Conservation (phyloP, 2,329 filamentous ascomycete genomes). For the Moelleriella libera region DNA sequence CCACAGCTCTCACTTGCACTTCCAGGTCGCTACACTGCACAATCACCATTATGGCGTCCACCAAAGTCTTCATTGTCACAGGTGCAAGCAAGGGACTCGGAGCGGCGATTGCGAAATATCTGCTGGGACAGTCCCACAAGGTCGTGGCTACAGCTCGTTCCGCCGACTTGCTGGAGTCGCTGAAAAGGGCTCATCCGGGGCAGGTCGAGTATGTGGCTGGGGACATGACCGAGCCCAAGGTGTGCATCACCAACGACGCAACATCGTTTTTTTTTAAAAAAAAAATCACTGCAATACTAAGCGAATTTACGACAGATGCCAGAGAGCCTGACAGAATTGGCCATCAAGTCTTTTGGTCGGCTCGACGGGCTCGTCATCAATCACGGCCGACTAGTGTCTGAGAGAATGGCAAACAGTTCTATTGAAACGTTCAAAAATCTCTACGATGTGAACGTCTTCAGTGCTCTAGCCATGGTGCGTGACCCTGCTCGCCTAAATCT, state of each 20-base stretch:
- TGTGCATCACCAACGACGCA: slow-evolving; percentile 11
- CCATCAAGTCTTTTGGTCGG: slow-evolving; percentile 51
- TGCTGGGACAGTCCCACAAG: slow-evolving; percentile 40
- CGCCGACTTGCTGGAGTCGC: slow-evolving; percentile 28
- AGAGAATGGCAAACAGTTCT: slow-evolving; percentile 55
- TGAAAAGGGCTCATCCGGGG: slow-evolving; percentile 35
- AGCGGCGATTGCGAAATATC: slow-evolving; percentile 35
- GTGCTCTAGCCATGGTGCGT: slow-evolving; percentile 61
- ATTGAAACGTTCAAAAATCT: slow-evolving; percentile 58
- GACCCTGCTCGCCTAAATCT: not conserved
- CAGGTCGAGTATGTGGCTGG: slow-evolving; percentile 42
- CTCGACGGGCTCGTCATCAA: slow-evolving; percentile 80
- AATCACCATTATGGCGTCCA: slow-evolving; percentile 14
- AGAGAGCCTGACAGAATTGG: slow-evolving; percentile 47
- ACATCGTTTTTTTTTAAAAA: no score
- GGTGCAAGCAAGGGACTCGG: slow-evolving; percentile 52
- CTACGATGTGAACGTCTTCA: slow-evolving; percentile 83
- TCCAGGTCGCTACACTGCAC: not conserved
- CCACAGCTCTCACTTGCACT: no score
- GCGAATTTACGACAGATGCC: slow-evolving; percentile 28
- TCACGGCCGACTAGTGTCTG: slow-evolving; percentile 68
- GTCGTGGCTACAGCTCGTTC: slow-evolving; percentile 45
- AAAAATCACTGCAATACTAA: not conserved
- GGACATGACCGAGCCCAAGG: slow-evolving; percentile 39
- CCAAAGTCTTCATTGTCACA: slow-evolving; percentile 56